Conservation (phyloP, 2,329 filamentous ascomycete species). For the Apiospora pterosperma region DNA sequence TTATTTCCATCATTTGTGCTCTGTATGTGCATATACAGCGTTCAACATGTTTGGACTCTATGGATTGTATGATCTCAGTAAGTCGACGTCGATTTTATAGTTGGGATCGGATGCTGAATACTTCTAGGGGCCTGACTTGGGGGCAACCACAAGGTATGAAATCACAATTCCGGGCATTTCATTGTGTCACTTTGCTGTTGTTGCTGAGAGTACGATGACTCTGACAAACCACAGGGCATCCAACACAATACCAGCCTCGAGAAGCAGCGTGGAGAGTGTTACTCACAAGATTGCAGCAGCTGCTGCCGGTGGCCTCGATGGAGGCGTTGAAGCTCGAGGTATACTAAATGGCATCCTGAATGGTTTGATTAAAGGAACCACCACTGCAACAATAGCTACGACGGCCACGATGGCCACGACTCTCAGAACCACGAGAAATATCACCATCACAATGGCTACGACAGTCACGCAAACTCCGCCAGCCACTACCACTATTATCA, state of each 20-base stretch:
- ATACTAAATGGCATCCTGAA: neutral
- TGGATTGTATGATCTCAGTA: neutral
- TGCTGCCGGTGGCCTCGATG: neutral
- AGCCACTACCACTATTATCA: neutral
- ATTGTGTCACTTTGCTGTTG: too few species aligned
- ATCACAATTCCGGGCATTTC: neutral
- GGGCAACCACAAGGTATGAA: neutral
- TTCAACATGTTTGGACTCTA: neutral
- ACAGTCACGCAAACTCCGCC: neutral
- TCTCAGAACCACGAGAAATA: neutral
- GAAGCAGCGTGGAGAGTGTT: neutral
- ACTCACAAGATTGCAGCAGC: neutral
- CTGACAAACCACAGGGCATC: neutral
- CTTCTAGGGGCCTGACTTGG: neutral
- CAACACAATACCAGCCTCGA: too few species aligned
- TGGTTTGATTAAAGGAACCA: neutral
- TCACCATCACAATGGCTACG: neutral
- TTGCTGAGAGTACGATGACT: neutral
- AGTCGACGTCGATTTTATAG: neutral
- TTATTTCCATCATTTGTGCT: neutral
- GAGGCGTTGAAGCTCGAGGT: neutral
- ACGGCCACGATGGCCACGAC: neutral
- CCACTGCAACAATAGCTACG: neutral
- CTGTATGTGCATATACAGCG: neutral
- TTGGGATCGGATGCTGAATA: neutral